These are phyloP conservation scores for Claviceps monticola DNA, from an alignment of 2,329 filamentous ascomycete species.

Conservation along the genomic window DNA sequence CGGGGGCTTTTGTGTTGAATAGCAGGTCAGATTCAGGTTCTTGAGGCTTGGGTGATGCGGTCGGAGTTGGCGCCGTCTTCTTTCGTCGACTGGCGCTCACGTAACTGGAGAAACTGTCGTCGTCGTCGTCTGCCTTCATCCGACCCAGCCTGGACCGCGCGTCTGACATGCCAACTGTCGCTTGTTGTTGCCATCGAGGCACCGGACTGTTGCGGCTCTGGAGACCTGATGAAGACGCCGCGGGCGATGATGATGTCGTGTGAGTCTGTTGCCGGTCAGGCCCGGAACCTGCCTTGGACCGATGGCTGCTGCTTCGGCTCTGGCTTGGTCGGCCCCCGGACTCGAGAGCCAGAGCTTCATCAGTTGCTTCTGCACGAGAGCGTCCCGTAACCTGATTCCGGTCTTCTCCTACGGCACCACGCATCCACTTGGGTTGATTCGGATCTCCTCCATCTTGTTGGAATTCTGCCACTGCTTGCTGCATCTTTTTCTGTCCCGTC, in stretches of 20 bases:
- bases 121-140: conserved; percentile 45
- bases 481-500: conserved; percentile 79
- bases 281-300: conserved; percentile 14
- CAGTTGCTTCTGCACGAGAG: conserved; percentile 33
- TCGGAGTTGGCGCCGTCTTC: conserved; percentile 40
- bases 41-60: conserved; percentile 20
- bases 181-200: conserved; percentile 46
- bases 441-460: conserved; percentile 51
- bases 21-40: conserved; percentile 49
- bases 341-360: conserved; percentile 72
- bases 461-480: conserved; percentile 83
- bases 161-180: conserved; percentile 20
- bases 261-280: conserved; percentile 23
- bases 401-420: conserved; percentile 44
- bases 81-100: conserved; percentile 75
- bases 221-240: conserved; percentile 27
- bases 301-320: conserved; percentile 12
- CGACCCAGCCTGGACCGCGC: conserved; percentile 48
- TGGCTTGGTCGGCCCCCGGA: conserved; percentile 42
- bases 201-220: conserved; percentile 31
- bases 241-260: conserved; percentile 38
- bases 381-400: conserved; percentile 20
- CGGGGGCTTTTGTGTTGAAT: conserved; percentile 29
- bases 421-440: conserved; percentile 91
- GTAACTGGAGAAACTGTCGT: conserved; percentile 63